Base-by-base conservation (phyloP, 768 basidiomycete genomes). In the Mycena metata region DNA sequence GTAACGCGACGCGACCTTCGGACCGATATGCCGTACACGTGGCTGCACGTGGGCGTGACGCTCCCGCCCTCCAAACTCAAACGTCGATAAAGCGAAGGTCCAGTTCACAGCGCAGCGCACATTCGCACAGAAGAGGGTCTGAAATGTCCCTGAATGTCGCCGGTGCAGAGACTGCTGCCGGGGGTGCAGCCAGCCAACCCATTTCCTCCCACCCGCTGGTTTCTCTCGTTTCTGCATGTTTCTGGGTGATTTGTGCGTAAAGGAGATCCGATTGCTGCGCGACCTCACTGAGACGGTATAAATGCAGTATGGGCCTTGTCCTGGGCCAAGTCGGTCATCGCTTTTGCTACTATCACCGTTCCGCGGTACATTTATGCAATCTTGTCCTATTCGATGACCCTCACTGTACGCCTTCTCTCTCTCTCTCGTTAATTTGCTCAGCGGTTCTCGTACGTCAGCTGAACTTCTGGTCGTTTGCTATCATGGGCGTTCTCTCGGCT, bases 401-500 rank as follows among this genome's bases (percentile, higher is more conserved):
- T 96, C 71, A 95, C 94, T 62, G 95, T 94, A 75, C 52, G 88
- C 74, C 16, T 26, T 24, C 45, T 59, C 64, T 42, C 6, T 42
- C 6, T 2, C 13, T 52, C 12, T 30, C 69, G 54, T 19, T 36
- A 35, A 24, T 13, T 60, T 67, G 61, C 66, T 61, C 8, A 67
- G 52, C 56, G 26, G n/a, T 55, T 33, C 24, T 64, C 30, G 30
- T 30, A 30, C 30, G 30, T 21, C 46, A 96, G 90, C 87, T 99
- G 51, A 94, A 94, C 72, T 98, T 98, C 79, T 96, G 95, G 87
- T 93, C 92, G 47, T 91, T 98, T 71, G 91, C 92, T 8, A 83
- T 92, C 68, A 85, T 97, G 12, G 94, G 96, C 71, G 80, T 84
- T 16, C 82, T 90, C 19, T 89, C 90, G 5, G 84, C 86, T 3